These are phyloP conservation scores for Russula sp. DNA, from an alignment of 768 basidiomycete genomes.

Conservation along the genomic window DNA sequence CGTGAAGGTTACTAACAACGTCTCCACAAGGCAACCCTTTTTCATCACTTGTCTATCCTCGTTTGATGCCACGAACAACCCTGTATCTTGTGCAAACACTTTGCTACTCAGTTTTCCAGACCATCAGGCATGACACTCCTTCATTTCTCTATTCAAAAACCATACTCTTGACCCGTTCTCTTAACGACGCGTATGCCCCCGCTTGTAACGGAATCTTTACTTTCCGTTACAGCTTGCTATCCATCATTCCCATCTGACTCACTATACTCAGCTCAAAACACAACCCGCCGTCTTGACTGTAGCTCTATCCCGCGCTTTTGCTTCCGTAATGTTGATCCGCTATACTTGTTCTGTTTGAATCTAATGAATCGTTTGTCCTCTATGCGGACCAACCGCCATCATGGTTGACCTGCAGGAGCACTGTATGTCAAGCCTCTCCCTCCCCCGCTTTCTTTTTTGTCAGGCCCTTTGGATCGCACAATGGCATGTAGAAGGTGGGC, in stretches of 20 bases:
- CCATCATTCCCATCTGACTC: background rate
- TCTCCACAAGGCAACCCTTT: background rate
- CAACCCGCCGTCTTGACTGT: background rate
- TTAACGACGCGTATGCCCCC: background rate
- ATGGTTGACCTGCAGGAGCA: background rate
- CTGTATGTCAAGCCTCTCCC: background rate
- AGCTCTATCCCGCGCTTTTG: background rate
- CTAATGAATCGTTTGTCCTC: background rate
- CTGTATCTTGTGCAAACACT: background rate
- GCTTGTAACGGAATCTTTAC: background rate
- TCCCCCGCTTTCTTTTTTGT: no score
- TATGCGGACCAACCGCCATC: background rate
- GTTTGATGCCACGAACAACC: background rate
- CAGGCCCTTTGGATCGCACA: background rate
- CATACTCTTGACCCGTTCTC: background rate
- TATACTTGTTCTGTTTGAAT: conserved; percentile 1
- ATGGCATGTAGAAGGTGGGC: background rate
- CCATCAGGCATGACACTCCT: background rate
- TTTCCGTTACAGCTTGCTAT: background rate
- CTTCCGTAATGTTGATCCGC: background rate
- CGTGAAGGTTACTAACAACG: conserved; percentile 2
- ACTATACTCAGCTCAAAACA: background rate
- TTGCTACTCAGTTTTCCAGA: background rate
- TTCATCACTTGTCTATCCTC: background rate
- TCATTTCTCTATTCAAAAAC: background rate